A percentile compares a stretch with the other conserved stretches of the same genome.
Evolutionary conservation across 2,329 filamentous ascomycete genomes (phyloP).

Genomic region (Fusarium praegraminearum): DNA sequence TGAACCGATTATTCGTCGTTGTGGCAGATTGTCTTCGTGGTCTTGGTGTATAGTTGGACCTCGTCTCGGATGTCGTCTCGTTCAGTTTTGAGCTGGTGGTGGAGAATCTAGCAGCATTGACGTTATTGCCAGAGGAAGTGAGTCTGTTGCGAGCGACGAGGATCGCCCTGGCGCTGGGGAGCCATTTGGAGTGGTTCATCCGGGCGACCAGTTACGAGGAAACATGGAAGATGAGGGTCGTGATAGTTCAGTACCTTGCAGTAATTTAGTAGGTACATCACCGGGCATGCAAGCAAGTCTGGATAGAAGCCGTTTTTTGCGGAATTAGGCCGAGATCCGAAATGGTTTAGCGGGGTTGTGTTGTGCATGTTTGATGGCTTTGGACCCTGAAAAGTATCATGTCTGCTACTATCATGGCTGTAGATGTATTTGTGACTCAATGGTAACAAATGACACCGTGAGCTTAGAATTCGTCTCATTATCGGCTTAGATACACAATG

Average conservation of each 20-base stretch:
- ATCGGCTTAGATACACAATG: background rate
- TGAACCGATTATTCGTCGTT: background rate
- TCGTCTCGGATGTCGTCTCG: background rate
- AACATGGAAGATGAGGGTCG: constrained; percentile 32
- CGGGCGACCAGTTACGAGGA: constrained; percentile 35
- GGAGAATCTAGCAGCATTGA: background rate
- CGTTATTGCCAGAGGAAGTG: background rate
- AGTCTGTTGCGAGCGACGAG: constrained; percentile 26
- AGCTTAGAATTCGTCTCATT: background rate
- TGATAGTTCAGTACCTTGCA: constrained; percentile 2
- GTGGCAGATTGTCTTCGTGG: background rate
- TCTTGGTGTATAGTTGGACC: background rate
- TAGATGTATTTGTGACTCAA: background rate
- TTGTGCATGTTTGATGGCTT: background rate
- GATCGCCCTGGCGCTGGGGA: constrained; percentile 42
- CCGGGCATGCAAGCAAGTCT: background rate
- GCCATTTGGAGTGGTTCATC: constrained; percentile 51
- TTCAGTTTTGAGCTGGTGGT: background rate
- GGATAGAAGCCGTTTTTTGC: constrained; percentile 17
- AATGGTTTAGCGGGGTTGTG: constrained; percentile 35
- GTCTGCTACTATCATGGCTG: background rate
- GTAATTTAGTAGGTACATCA: background rate
- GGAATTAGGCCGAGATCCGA: constrained; percentile 25
- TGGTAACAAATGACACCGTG: background rate
- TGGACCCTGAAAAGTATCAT: constrained; percentile 11